A percentile compares a stretch with the other conserved stretches of the same genome.
These are phyloP conservation scores for Boletus patriciae DNA, from an alignment of 768 basidiomycete species.

Conservation along the genomic window DNA sequence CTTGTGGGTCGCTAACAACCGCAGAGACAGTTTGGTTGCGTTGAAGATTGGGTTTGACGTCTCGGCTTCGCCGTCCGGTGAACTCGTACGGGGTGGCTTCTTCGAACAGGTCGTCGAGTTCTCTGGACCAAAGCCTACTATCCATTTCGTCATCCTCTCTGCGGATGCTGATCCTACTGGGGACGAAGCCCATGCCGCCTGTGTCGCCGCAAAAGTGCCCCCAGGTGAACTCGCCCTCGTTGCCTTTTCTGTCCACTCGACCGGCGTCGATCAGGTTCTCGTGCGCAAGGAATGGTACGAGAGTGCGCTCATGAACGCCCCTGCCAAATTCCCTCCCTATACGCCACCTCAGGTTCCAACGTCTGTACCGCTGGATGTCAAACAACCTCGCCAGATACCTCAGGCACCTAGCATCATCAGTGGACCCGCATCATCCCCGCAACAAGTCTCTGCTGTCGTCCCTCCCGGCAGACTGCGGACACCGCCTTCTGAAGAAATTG, in stretches of 20 bases:
- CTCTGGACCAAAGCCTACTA: conserved; percentile 77
- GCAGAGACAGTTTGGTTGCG: conserved; percentile 81
- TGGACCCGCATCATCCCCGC: conserved; percentile 17
- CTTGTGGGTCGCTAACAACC: conserved; percentile 84
- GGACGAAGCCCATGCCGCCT: conserved; percentile 81
- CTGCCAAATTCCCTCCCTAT: conserved; percentile 63
- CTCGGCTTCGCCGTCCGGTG: conserved; percentile 54
- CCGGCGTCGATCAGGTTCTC: conserved; percentile 86
- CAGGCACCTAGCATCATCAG: conserved; percentile 30
- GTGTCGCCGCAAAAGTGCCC: conserved; percentile 75
- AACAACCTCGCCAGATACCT: conserved; percentile 27
- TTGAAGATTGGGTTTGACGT: conserved; percentile 70
- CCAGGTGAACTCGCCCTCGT: conserved; percentile 78
- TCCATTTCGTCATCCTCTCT: conserved; percentile 86
- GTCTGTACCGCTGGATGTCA: conserved; percentile 24
- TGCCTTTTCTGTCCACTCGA: conserved; percentile 85
- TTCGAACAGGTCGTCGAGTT: conserved; percentile 87
- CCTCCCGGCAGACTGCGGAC: conserved; percentile 55
- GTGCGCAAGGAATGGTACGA: conserved; percentile 87
- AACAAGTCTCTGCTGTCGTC: conserved; percentile 19
- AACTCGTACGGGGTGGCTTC: conserved; percentile 62
- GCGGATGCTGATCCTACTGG: conserved; percentile 81
- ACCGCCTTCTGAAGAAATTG: conserved; percentile 74
- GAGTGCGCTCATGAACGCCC: conserved; percentile 53
- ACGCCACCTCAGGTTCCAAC: conserved; percentile 30